Evolutionary conservation across 208 protist species (phyloP).

Genomic region (Angomonas ambiguus): DNA sequence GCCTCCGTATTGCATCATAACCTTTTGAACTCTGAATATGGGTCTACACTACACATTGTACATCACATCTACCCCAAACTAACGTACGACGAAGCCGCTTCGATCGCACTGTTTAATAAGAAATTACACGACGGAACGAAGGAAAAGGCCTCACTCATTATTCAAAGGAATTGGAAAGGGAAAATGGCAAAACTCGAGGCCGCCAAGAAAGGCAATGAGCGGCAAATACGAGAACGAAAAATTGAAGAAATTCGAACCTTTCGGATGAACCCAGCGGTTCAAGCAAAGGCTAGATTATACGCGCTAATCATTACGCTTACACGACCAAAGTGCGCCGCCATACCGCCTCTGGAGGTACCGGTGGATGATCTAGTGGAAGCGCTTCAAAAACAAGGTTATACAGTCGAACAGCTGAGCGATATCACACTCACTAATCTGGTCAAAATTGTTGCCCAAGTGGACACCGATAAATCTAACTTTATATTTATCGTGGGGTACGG

Average conservation of each 20-base stretch:
- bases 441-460: conserved; percentile 51
- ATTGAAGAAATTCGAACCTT: conserved; percentile 74
- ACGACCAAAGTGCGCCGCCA: conserved; percentile 30
- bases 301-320: conserved; percentile 77
- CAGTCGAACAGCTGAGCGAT: conserved; percentile 55
- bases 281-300: conserved; percentile 52
- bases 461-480: conserved; percentile 60
- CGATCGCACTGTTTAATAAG: conserved; percentile 66
- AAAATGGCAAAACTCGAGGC: conserved; percentile 41
- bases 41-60: conserved; percentile 71
- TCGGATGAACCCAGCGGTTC: conserved; percentile 58
- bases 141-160: conserved; percentile 61
- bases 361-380: conserved; percentile 36
- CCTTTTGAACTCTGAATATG: conserved; percentile 76
- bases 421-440: conserved; percentile 38
- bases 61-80: conserved; percentile 55
- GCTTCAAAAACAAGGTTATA: conserved; percentile 70
- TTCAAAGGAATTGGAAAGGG: conserved; percentile 79
- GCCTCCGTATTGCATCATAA: conserved; percentile 65
- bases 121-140: conserved; percentile 49
- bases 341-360: conserved; percentile 42
- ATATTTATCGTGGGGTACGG: conserved; percentile 87
- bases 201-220: conserved; percentile 23
- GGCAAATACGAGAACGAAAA: conserved; percentile 52
- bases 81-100: conserved; percentile 64